phyloP scores from a whole-genome alignment of 208 protist genomes.

The Leishmania tarentolae region DNA sequence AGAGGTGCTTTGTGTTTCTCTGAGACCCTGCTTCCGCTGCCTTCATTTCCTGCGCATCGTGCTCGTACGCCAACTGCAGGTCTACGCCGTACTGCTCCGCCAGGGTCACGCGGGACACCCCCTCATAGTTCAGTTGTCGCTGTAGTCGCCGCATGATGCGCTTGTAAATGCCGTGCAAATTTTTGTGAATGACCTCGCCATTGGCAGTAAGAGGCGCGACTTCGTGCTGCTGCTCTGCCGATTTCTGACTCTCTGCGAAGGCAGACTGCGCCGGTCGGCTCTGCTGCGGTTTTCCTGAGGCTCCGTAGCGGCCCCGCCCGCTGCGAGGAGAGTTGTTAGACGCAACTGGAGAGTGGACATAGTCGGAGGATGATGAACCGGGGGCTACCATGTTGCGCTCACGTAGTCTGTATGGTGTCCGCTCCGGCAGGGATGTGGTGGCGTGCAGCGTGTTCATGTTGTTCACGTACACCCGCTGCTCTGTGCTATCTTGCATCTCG shows the following conservation, averaged over 20 bases:
- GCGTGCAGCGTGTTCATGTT: conserved; percentile 82
- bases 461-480: conserved; percentile 74
- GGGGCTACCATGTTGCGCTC: conserved; percentile 10
- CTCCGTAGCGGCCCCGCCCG: no score
- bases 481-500: conserved; percentile 8
- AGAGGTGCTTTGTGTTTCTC: background rate
- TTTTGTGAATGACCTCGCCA: conserved; percentile 54
- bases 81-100: conserved; percentile 72
- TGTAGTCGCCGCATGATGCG: conserved; percentile 88
- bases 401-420: conserved; percentile 16
- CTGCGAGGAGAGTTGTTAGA: background rate
- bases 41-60: conserved; percentile 4
- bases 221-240: background rate
- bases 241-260: background rate
- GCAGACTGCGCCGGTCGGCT: background rate
- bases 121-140: conserved; percentile 80
- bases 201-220: background rate
- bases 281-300: background rate
- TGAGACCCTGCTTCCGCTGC: background rate
- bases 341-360: background rate
- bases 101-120: conserved; percentile 47
- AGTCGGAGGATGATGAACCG: background rate
- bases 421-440: conserved; percentile 52
- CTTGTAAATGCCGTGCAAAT: conserved; percentile 75
- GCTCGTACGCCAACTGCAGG: conserved; percentile 29